Conservation (phyloP, 768 basidiomycete genomes). For the Boletus rubescentipes region DNA sequence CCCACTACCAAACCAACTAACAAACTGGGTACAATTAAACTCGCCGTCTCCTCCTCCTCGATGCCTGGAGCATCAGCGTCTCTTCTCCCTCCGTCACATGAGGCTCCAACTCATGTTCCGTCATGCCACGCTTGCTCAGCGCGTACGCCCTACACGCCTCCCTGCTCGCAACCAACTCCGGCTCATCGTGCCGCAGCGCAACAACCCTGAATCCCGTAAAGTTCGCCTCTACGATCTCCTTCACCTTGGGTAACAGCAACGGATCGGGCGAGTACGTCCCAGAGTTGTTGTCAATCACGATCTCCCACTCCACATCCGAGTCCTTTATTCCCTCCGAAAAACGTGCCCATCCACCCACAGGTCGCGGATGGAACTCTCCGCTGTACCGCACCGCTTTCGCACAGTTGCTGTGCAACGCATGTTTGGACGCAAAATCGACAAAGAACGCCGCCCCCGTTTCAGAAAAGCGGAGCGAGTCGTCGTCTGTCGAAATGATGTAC, state of each 20-base stretch:
- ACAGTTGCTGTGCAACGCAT: conserved; percentile 81
- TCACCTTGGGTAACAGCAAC: conserved; percentile 56
- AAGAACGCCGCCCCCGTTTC: conserved; percentile 88
- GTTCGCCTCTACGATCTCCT: conserved; percentile 67
- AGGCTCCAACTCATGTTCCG: conserved; percentile 62
- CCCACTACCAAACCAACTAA: conserved; percentile 19
- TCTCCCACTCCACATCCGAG: conserved; percentile 66
- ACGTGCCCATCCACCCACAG: conserved; percentile 62
- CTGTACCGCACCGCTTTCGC: conserved; percentile 63
- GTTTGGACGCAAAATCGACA: conserved; percentile 84
- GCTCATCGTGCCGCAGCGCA: conserved; percentile 56
- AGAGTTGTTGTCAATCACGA: conserved; percentile 84
- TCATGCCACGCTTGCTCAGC: conserved; percentile 55
- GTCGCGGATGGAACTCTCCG: conserved; percentile 80
- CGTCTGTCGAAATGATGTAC: conserved; percentile 75
- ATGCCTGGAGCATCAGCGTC: conserved; percentile 41
- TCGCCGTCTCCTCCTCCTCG: conserved; percentile 2
- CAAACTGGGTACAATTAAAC: background rate
- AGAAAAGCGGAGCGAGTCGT: conserved; percentile 77
- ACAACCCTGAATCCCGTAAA: conserved; percentile 63
- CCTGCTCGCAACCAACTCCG: conserved; percentile 53
- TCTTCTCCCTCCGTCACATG: conserved; percentile 54
- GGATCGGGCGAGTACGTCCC: conserved; percentile 82
- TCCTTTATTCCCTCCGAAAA: conserved; percentile 59
- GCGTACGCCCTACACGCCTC: conserved; percentile 72